Evolutionary conservation across 129 eudicot genomes (phyloP).

Genomic region (Flaveria bidentis): DNA sequence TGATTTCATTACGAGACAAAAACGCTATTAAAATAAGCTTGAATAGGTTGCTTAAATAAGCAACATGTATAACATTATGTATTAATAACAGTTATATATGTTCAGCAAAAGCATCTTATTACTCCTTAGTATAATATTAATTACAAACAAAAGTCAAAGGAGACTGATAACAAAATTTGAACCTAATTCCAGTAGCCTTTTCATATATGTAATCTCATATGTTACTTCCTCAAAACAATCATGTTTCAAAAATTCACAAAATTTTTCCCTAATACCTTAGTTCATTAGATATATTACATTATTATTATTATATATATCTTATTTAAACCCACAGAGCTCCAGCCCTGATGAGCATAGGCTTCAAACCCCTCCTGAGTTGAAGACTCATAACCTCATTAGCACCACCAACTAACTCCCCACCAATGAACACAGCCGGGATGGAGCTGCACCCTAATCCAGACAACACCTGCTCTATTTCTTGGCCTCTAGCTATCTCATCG

Average conservation of each 20-base stretch:
- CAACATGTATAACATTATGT: too few relatives aligned
- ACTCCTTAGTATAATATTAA: too few relatives aligned
- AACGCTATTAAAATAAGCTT: too few relatives aligned
- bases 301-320: not conserved
- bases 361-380: conserved; percentile 52
- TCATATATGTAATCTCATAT: not conserved
- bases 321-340: conserved; percentile 54
- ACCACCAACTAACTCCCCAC: conserved; percentile 68
- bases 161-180: not conserved
- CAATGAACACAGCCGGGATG: conserved; percentile 65
- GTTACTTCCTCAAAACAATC: not conserved
- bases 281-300: not conserved
- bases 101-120: not conserved
- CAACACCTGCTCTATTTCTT: conserved; percentile 60
- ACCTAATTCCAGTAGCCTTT: conserved; percentile 2
- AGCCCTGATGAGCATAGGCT: conserved; percentile 62
- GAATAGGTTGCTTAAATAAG: too few relatives aligned
- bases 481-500: conserved; percentile 58
- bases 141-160: not conserved
- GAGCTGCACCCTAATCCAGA: conserved; percentile 46
- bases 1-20: too few relatives aligned
- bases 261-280: not conserved
- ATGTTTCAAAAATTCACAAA: not conserved
- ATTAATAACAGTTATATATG: too few relatives aligned
- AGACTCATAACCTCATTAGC: conserved; percentile 67